Conservation (phyloP, 176 grass and related monocot species). For the Lolium rigidum region DNA sequence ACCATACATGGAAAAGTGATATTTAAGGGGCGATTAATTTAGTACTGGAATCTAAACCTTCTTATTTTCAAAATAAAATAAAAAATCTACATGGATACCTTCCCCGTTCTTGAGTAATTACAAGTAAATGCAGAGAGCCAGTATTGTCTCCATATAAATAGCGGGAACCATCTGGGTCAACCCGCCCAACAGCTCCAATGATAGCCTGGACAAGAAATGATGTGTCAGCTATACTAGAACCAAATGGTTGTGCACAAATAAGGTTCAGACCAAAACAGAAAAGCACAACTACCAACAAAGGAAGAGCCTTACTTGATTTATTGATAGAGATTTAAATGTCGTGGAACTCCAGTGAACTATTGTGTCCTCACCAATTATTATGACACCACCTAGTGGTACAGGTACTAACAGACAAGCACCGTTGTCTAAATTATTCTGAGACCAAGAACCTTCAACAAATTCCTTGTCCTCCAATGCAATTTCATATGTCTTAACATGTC, state of each 20-base stretch:
- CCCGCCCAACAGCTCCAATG: conserved; percentile 62
- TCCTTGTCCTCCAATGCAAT: conserved; percentile 66
- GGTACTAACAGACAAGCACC: conserved; percentile 65
- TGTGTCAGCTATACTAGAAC: conserved; percentile 12
- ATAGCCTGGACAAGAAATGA: conserved; percentile 53
- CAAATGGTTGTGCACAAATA: not conserved
- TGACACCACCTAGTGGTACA: conserved; percentile 74
- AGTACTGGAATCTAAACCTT: not conserved
- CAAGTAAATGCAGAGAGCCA: conserved; percentile 67
- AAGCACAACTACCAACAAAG: not conserved
- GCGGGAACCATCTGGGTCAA: conserved; percentile 72
- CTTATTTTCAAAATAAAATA: not conserved
- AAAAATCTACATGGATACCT: conserved; percentile 38
- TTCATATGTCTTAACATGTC: conserved; percentile 73
- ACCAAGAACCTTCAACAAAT: conserved; percentile 72
- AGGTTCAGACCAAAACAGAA: not conserved
- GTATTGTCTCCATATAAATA: conserved; percentile 66
- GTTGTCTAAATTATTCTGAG: conserved; percentile 76
- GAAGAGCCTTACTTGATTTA: conserved; percentile 51
- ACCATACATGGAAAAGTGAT: conserved; percentile 30
- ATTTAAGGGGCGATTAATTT: conserved; percentile 18
- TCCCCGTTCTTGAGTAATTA: conserved; percentile 63
- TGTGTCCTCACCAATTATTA: conserved; percentile 75
- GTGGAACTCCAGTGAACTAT: conserved; percentile 62
- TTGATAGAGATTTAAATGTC: conserved; percentile 67